These are phyloP conservation scores for Powellomyces hirtus DNA, from an alignment of 192 early-diverging fungal genomes.

Conservation along the genomic window DNA sequence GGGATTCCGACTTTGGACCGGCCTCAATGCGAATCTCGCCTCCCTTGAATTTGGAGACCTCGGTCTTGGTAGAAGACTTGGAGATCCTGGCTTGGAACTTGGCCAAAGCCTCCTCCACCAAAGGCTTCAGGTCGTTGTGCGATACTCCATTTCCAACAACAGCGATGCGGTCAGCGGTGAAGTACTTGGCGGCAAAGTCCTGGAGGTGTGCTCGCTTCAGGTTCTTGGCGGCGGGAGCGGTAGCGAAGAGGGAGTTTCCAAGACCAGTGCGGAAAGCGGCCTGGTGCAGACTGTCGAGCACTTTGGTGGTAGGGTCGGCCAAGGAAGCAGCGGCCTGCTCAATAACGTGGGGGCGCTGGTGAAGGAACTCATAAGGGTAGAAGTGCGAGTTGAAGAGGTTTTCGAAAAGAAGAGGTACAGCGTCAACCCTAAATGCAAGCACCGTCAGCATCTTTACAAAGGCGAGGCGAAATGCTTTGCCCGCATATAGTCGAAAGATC, in stretches of 20 bases:
- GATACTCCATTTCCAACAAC: slow-evolving; percentile 83
- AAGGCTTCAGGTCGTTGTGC: slow-evolving; percentile 63
- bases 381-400: slow-evolving; percentile 78
- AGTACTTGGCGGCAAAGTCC: slow-evolving; percentile 67
- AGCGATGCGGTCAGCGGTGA: slow-evolving; percentile 73
- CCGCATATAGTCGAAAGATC: no score
- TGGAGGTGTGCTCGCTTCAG: slow-evolving; percentile 66
- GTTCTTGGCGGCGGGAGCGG: slow-evolving; percentile 57
- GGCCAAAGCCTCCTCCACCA: slow-evolving; percentile 62
- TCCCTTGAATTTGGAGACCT: slow-evolving; percentile 65
- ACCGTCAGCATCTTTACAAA: not conserved
- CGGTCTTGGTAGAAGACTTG: slow-evolving; percentile 29
- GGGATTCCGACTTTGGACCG: slow-evolving; percentile 41
- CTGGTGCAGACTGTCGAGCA: slow-evolving; percentile 79
- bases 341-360: slow-evolving; percentile 59
- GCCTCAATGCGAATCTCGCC: slow-evolving; percentile 80
- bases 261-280: slow-evolving; percentile 92
- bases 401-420: slow-evolving; percentile 64
- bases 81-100: slow-evolving; percentile 29
- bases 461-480: not conserved
- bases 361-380: slow-evolving; percentile 82
- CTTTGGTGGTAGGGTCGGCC: slow-evolving; percentile 59
- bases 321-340: slow-evolving; percentile 68
- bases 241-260: slow-evolving; percentile 90
- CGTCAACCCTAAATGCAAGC: slow-evolving; percentile 67